These are phyloP conservation scores for Stenogyne calaminthoides DNA, from an alignment of 305 asterid species.

Conservation along the genomic window DNA sequence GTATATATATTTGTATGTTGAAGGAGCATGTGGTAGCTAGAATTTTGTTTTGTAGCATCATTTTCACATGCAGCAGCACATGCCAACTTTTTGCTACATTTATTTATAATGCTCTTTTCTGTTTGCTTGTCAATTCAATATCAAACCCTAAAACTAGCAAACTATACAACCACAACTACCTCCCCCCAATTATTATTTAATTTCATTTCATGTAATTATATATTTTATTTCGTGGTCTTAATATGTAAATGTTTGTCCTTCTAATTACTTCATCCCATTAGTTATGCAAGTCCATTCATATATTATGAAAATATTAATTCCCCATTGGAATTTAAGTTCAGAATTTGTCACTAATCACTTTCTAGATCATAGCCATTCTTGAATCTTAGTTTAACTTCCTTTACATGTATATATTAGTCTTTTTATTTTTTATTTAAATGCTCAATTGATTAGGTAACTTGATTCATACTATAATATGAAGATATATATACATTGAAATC, in stretches of 20 bases:
- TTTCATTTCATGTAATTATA: background rate
- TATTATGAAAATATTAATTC: background rate
- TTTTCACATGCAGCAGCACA: slow-evolving; percentile 41
- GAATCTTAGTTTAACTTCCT: no score
- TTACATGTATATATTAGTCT: background rate
- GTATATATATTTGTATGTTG: no score
- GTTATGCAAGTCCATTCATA: background rate
- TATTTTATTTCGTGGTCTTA: background rate
- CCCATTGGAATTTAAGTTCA: background rate
- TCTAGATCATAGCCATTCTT: background rate
- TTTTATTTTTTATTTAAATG: background rate
- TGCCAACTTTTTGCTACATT: slow-evolving; percentile 38
- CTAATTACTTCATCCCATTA: background rate
- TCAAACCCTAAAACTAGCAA: no score
- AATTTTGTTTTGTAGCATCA: slow-evolving; percentile 38
- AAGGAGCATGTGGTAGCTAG: slow-evolving; percentile 21
- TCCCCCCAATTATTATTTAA: background rate
- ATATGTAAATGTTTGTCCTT: no score
- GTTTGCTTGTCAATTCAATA: slow-evolving; percentile 22
- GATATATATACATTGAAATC: background rate
- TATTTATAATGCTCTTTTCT: slow-evolving; percentile 17
- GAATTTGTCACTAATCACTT: no score
- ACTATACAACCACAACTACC: background rate
- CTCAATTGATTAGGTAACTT: background rate
- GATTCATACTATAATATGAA: background rate